phyloP scores from a whole-genome alignment of 306 rosid species.

The Glycyrrhiza uralensis region DNA sequence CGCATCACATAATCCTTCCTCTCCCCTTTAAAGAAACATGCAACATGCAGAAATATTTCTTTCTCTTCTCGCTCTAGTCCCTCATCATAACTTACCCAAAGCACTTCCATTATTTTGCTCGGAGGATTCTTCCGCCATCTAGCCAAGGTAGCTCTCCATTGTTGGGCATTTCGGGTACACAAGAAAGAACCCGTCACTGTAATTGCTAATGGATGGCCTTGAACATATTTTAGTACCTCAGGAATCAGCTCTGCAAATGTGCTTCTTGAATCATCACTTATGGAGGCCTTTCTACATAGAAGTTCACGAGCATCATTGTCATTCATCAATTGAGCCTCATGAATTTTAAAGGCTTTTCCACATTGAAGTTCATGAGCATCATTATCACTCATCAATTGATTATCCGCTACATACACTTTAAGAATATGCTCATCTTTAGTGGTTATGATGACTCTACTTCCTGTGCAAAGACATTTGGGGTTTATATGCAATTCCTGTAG shows the following conservation, averaged over 20 bases:
- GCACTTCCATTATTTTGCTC: background rate
- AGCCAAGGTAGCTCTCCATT: background rate
- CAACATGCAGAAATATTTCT: background rate
- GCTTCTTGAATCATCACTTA: background rate
- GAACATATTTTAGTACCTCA: background rate
- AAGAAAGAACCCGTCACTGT: background rate
- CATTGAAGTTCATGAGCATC: no score
- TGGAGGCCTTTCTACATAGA: background rate
- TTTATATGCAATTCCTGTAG: background rate
- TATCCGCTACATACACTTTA: background rate
- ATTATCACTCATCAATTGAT: background rate
- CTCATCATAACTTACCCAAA: background rate
- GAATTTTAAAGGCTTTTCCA: no score
- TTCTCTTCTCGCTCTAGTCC: background rate
- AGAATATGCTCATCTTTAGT: background rate
- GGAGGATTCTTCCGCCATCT: background rate
- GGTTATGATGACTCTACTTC: background rate
- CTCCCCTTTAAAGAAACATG: constrained; percentile 11
- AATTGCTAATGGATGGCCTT: background rate
- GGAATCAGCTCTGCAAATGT: background rate
- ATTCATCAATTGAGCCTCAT: background rate
- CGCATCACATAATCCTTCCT: background rate
- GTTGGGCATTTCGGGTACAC: background rate
- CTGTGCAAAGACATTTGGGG: background rate
- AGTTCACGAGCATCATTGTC: background rate